Evolutionary conservation across 2,329 filamentous ascomycete genomes (phyloP).

Genomic region (Phaeosphaeria sp.): DNA sequence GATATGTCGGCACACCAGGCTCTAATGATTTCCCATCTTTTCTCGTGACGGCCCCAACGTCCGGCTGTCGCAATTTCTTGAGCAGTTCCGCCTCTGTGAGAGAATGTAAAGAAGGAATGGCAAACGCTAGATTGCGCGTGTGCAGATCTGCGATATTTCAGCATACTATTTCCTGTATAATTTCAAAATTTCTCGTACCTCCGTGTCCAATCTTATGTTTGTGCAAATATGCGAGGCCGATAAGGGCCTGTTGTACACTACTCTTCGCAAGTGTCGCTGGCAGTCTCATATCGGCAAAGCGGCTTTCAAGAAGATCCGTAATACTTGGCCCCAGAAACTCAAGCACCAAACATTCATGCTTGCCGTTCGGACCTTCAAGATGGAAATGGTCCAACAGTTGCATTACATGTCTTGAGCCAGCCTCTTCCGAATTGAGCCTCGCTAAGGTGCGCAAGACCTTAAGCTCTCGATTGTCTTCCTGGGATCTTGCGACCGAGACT

Average conservation of each 20-base stretch:
- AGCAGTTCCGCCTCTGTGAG: slow-evolving; percentile 25
- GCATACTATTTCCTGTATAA: background rate
- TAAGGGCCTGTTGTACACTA: slow-evolving; percentile 34
- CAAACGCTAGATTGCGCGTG: slow-evolving; percentile 32
- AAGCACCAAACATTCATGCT: slow-evolving; percentile 54
- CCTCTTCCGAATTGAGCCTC: slow-evolving; percentile 9
- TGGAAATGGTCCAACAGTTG: slow-evolving; percentile 48
- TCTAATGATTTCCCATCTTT: slow-evolving; percentile 24
- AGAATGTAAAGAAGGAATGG: slow-evolving; percentile 21
- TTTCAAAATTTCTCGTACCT: slow-evolving; percentile 22
- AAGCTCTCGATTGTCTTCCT: slow-evolving; percentile 16
- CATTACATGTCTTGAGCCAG: slow-evolving; percentile 39
- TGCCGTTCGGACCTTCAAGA: slow-evolving; percentile 53
- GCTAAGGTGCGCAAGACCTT: slow-evolving; percentile 18
- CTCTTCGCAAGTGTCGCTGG: slow-evolving; percentile 47
- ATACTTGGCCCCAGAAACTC: slow-evolving; percentile 52
- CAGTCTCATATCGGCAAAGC: slow-evolving; percentile 45
- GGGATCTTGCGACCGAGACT: slow-evolving; percentile 18
- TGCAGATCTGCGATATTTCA: slow-evolving; percentile 32
- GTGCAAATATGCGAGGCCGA: slow-evolving; percentile 27
- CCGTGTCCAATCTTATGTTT: slow-evolving; percentile 30
- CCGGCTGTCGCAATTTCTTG: slow-evolving; percentile 20
- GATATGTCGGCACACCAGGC: slow-evolving; percentile 24
- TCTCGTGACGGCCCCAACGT: slow-evolving; percentile 20
- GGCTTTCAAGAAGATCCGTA: slow-evolving; percentile 42